Conservation (phyloP, 495 filamentous ascomycete species). For the Penicillium coprophilum region DNA sequence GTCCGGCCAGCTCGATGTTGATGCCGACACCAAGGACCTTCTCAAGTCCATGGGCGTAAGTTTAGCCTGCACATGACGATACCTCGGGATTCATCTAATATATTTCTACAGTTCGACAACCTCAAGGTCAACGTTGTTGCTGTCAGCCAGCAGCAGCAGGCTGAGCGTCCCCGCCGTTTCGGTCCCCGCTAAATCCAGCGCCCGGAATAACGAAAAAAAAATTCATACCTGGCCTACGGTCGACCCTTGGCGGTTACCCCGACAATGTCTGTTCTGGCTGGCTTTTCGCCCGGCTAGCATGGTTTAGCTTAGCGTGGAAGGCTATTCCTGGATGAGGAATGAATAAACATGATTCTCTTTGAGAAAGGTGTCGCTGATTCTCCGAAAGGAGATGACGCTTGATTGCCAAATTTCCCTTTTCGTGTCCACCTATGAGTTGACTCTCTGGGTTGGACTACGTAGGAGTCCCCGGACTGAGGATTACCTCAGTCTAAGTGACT, state of each 20-base stretch:
- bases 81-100: constrained; percentile 8
- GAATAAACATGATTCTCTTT: constrained; percentile 57
- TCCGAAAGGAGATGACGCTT: constrained; percentile 72
- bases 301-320: constrained; percentile 37
- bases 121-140: constrained; percentile 92
- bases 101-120: constrained; percentile 76
- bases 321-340: constrained; percentile 49
- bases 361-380: constrained; percentile 90
- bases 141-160: constrained; percentile 82
- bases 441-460: constrained; percentile 20
- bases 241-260: constrained; percentile 35
- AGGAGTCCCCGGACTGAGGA: constrained; percentile 18
- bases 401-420: constrained; percentile 72
- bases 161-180: constrained; percentile 72
- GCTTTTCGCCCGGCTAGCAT: constrained; percentile 27
- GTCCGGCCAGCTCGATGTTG: constrained; percentile 89
- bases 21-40: constrained; percentile 95
- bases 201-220: constrained; percentile 29
- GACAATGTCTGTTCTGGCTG: constrained; percentile 27
- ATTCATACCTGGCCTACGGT: constrained; percentile 35
- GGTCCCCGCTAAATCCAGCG: constrained; percentile 45
- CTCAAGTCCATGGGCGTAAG: constrained; percentile 97
- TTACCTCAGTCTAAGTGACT: constrained; percentile 9
- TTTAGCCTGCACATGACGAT: constrained; percentile 24
- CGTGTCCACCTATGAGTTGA: constrained; percentile 30